Conservation (phyloP, 2,329 filamentous ascomycete genomes). For the Botryotinia narcissicola region DNA sequence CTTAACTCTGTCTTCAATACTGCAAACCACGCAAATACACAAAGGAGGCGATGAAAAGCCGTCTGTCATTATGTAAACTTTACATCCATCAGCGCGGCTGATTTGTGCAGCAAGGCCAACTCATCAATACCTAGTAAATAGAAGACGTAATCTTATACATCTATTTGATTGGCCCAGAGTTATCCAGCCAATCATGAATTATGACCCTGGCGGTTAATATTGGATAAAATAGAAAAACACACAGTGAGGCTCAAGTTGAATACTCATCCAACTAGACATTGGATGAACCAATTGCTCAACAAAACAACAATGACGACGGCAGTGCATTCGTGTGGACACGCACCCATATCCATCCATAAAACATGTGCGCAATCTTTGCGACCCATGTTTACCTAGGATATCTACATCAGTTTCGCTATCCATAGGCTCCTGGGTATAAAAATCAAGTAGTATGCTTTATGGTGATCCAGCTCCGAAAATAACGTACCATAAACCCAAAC, state of each 20-base stretch:
- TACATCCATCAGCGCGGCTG: background rate
- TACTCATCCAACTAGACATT: background rate
- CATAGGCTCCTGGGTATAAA: background rate
- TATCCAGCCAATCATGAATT: background rate
- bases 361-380: background rate
- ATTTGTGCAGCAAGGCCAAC: background rate
- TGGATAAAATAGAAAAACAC: background rate
- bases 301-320: background rate
- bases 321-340: background rate
- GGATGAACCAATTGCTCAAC: background rate
- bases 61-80: background rate
- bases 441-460: background rate
- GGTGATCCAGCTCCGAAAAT: background rate
- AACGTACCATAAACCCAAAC: background rate
- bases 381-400: background rate
- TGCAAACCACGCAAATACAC: background rate
- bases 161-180: background rate
- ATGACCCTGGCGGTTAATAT: background rate
- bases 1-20: background rate
- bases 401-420: background rate
- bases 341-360: background rate
- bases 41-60: background rate
- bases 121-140: no score
- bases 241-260: background rate
- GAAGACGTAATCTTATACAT: background rate